Evolutionary conservation across 2,329 filamentous ascomycete genomes (phyloP), one percentile per base, ranked within the genome.

Genomic region (Pezicula radicicola): DNA sequence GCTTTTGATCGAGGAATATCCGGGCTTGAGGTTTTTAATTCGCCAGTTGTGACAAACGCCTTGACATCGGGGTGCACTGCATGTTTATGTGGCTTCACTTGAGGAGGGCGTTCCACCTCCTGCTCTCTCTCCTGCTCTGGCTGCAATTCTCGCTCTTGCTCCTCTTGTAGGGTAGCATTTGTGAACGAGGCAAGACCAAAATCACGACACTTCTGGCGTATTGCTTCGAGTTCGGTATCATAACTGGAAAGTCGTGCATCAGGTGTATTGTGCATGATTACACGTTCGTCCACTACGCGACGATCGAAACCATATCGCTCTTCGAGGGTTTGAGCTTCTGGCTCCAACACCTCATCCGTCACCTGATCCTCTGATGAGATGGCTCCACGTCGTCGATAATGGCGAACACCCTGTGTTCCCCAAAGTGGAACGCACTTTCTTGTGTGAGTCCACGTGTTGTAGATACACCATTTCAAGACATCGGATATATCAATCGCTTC

Each of bases 101-200:
- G 65, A 51, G 0, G 60, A 0, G 82, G 79, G 1, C 70, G 70
- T 56, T 87, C 70, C 1, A 81, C 57, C 46, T 87, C 69, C 1
- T 75, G 69, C 59, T 89, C 81, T 25, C 77, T 68, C 56, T 89
- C 81, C 1, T 80, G 75, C 54, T 91, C 85, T 0, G 82, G 83
- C 0, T 81, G 73, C 0, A 90, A 69, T 55, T 89, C 87, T 0
- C 85, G 74, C 61, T 90, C 86, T 56, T 89, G 84, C 52, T 90
- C 87, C 59, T 89, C 84, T 3, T 80, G 69, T 0, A 88, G 66
- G 0, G 68, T 66, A 0, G 71, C 68, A 0, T 70, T 60, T 1
- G 63, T 56, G 25, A 73, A 59, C 2, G 66, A 56, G 0, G 57
- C 37, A 3, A 65, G 55, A 1, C 62, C 63, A 49, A 76, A 73